Base-by-base conservation (phyloP, 352 stramenopile genomes). In the Plasmopara halstedii region DNA sequence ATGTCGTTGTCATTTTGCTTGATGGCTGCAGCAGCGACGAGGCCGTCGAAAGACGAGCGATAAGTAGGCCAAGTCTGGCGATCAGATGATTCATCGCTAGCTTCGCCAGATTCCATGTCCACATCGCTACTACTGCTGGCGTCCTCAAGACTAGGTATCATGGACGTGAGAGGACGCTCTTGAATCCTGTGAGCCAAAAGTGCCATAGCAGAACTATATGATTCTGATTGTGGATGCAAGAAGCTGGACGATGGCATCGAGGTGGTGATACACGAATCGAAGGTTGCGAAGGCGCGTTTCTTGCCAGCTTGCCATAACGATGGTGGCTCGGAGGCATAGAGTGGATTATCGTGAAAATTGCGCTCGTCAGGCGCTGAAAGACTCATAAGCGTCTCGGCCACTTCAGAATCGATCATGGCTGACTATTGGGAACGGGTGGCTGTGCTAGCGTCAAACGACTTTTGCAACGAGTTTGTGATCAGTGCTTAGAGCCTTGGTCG, bases 321-420 rank as follows among this genome's bases (percentile, higher is more conserved):
- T 6, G 67, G 75, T 18, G 69, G 61, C 22, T 83, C 73, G 18
- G 48, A 42, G 13, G 61, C 64, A 37, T 88, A 82, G 18, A 88
- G 67, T 23, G 76, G 73, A 14, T 68, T 69, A 21, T 73, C 75
- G 20, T 46, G 49, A 43, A 74, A 76, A 43, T 81, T 67, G 63
- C 70, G 70, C 55, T 86, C 74, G 56, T 88, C 74, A 0, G 74
- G 77, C 31, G 77, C 77, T 34, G 77, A 88, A 13, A 88, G 64
- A 46, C 77, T 86, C 71, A 88, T 86, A 52, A 88, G 74, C 42
- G 72, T 86, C 58, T 86, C 71, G 33, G 77, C 77, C 26, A 79
- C 70, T 65, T 88, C 77, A 21, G 56, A 74, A 46, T 88, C 77
- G 36, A 86, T 70, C 72, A 86, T 86, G 15, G 13, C 15, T 35